Base-by-base conservation (phyloP, 805 yeast genomes). In the Crinitomyces ghanaensis region DNA sequence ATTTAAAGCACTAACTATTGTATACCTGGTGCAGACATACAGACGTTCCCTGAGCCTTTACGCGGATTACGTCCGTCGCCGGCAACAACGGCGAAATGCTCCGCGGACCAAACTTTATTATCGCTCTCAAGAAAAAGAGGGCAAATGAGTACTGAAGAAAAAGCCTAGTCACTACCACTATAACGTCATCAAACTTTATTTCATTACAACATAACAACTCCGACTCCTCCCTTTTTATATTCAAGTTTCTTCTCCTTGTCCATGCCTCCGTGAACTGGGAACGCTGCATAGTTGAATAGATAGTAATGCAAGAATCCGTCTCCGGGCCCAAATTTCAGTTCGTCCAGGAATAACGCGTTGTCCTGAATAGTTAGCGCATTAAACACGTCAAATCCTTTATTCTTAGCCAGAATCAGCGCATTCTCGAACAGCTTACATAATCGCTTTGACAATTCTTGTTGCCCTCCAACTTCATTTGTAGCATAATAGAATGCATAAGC, bases 401-500 rank as follows among this genome's bases (percentile, higher is more conserved):
- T 54, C 54, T 80, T 78, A 19, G 94, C 76, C 25, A 82, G 58
- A 33, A 88, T 69, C 36, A 86, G 66, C 1, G 91, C 85, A 48
- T 86, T 94, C 30, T 62, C 63, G 35, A 85, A 66, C 42, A 88
- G 61, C 4, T 63, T 57, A 17, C 57, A 60, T 43, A 91, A 65
- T 43, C 96, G 68, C 41, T 63, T 61, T 45, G 69, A 67, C 44
- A 82, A 62, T 6, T 66, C 64, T 6, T 23, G n/a, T n/a, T n/a
- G n/a, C n/a, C n/a, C n/a, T n/a, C n/a, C n/a, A n/a, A n/a, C n/a
- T 3, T 60, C 70, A 3, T 52, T 65, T 1, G 93, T 66, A 2
- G 93, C 96, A 51, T 88, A 88, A 59, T 91, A 88, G 58, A 71
- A 91, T 40, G 84, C 59, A 51, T 91, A 91, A 1, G 96, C 95